Base-by-base conservation (phyloP, 1,284 basidiomycete genomes). In the Dichomitus squalens region DNA sequence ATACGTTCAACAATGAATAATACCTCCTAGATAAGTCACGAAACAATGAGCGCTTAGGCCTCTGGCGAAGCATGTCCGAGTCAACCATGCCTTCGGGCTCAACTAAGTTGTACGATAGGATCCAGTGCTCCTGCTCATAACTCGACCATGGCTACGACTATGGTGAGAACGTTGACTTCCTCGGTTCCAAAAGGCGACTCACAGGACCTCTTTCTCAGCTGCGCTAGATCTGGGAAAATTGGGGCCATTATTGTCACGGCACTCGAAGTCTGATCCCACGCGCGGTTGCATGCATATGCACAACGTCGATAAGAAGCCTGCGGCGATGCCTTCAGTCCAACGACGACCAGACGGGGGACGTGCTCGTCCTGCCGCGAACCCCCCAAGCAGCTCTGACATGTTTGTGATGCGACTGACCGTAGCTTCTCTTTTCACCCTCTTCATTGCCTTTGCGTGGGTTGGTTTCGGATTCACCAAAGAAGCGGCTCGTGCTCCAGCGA, bases 371-470 rank as follows among this genome's bases (percentile, higher is more conserved):
- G 21, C 21, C 7, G 35, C 14, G 16, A 16, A 25, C 48, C 9
- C 16, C 33, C 18, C 35, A 38, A n/a, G 9, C 23, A 23, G 31
- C 40, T 31, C 43, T 9, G 16, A 20, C 12, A 23, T 12, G 4
- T 29, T 40, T 21, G 12, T 25, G 20, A 27, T 51, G 36, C 38
- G 49, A 29, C 23, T 40, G n/a, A 51, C 25, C 27, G 7, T 51
- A 40, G 38, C 16, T 1, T 51, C 49, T 29, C 49, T 51, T 25
- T 33, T 52, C 21, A 20, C 50, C 39, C 40, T 52, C 50, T 41
- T 52, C 39, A 38, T 52, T 18, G 50, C 50, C 39, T 25, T 52
- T 23, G 50, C 40, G 11, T 52, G 50, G 39, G 40, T 31, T 18
- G 50, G 50, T 29, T 21, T 34, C 20, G 50, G 50, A 8, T 43